Evolutionary conservation across 202 grass and related monocot species (phyloP), one percentile per base, ranked within the genome.

Genomic region (Setaria italica): DNA sequence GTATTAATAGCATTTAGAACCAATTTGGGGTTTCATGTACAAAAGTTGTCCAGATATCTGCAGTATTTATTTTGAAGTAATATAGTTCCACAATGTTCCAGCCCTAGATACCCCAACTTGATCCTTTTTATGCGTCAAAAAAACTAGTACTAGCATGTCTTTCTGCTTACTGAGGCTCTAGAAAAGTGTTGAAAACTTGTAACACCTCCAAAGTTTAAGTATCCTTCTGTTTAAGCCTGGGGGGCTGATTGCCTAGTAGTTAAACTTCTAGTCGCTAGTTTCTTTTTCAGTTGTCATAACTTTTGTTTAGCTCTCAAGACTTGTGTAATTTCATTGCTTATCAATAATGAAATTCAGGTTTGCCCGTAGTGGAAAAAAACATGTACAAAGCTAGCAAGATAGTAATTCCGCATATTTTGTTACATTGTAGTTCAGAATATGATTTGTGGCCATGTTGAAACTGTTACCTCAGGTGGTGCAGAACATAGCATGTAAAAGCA

Each of bases 401-500:
- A 72, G 46, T 46, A 60, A 17, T 57, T 72, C 14, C 4, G 41
- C 39, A 67, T 50, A 84, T 54, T 66, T 64, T 48, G 33, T 72
- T 83, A 34, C 33, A 86, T 46, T 53, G 42, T 58, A 64, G 54
- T 72, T 62, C 66, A 65, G n/a, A 90, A 58, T 58, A 72, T 57
- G 53, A 48, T 51, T 32, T 72, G 16, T 29, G 7, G n/a, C 39
- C 70, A 42, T 50, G 25, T 82, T 74, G 29, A 62, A 32, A 16
- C 20, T 69, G 42, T 73, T 94, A 99, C 97, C 91, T 92, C 97
- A 72, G 78, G 68, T 55, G 93, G 93, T 74, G 93, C 93, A 59
- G 93, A 85, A 85, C 97, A 99, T 74, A 99, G 87, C 97, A 99
- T 99, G 93, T 99, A 99, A 86, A 99, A 99, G 82, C 93, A 99